phyloP scores from a whole-genome alignment of 768 basidiomycete species.

The Fomitopsis serialis region DNA sequence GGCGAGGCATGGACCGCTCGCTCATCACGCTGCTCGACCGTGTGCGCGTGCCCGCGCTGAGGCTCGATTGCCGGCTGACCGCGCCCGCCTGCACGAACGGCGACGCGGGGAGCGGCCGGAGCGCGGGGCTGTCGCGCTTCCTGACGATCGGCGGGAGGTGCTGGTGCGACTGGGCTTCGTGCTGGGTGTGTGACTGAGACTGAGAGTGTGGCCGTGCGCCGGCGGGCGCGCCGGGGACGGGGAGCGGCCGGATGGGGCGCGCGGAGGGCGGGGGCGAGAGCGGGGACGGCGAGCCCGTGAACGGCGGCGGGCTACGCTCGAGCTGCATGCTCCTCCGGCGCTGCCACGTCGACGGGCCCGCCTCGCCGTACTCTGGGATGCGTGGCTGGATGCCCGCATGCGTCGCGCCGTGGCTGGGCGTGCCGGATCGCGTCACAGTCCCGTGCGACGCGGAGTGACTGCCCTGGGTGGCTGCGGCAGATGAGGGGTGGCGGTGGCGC shows the following conservation, averaged over 20 bases:
- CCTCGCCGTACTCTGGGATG: not conserved
- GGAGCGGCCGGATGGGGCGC: not conserved
- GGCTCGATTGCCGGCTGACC: slow-evolving; percentile 5
- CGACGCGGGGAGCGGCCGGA: slow-evolving; percentile 16
- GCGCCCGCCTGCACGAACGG: slow-evolving; percentile 13
- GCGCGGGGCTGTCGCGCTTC: slow-evolving; percentile 17
- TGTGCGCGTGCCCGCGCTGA: too few species aligned
- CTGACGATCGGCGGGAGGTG: slow-evolving; percentile 16
- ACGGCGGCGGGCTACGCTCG: not conserved
- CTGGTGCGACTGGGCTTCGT: not conserved
- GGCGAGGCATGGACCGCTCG: slow-evolving; percentile 3
- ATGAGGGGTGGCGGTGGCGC: slow-evolving; percentile 10
- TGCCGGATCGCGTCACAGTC: too few species aligned
- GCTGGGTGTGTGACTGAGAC: not conserved
- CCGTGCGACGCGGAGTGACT: not conserved
- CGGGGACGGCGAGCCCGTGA: slow-evolving; percentile 5
- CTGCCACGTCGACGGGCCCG: not conserved
- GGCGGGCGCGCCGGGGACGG: slow-evolving; percentile 7
- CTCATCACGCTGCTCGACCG: slow-evolving; percentile 14
- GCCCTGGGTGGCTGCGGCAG: not conserved
- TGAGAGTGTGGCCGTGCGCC: not conserved
- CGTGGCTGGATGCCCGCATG: not conserved
- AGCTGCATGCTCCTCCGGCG: slow-evolving; percentile 1
- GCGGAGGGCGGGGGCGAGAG: slow-evolving; percentile 5
- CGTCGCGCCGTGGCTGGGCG: not conserved